phyloP scores from a whole-genome alignment of 2,329 filamentous ascomycete species.

The Fusarium sp. region DNA sequence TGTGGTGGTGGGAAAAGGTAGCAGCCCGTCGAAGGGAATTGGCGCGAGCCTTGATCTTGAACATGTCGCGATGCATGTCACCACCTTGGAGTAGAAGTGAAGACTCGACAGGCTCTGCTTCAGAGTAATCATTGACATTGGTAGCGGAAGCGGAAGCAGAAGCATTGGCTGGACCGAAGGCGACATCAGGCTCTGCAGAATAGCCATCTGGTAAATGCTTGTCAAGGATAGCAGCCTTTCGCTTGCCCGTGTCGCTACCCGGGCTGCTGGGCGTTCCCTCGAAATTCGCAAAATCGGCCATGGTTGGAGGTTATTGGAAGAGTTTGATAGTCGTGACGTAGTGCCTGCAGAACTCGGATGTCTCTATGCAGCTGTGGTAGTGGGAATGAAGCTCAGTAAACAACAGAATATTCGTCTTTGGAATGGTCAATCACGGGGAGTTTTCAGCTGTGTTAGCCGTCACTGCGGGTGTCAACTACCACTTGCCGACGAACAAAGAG shows the following conservation, averaged over 20 bases:
- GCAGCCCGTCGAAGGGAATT: constrained; percentile 68
- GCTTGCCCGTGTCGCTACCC: constrained; percentile 47
- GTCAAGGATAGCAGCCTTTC: constrained; percentile 54
- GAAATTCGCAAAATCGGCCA: constrained; percentile 50
- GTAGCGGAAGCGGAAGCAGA: constrained; percentile 24
- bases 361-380: constrained; percentile 1
- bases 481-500: constrained; percentile 17
- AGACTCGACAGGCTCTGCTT: constrained; percentile 64
- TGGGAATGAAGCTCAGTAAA: constrained; percentile 14
- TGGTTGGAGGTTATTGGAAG: constrained; percentile 26
- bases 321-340: constrained; percentile 33
- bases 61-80: constrained; percentile 83
- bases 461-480: constrained; percentile 31
- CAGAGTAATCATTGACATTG: constrained; percentile 30
- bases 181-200: constrained; percentile 56
- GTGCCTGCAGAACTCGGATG: constrained; percentile 1
- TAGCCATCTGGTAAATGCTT: constrained; percentile 56
- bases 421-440: constrained; percentile 15
- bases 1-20: constrained; percentile 72
- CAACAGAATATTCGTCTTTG: constrained; percentile 9
- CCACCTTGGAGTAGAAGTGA: constrained; percentile 80
- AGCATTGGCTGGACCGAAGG: constrained; percentile 38
- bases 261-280: constrained; percentile 45
- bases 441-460: constrained; percentile 28
- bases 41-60: constrained; percentile 74